These are phyloP conservation scores for Cydonia oblonga DNA, from an alignment of 331 rosid genomes.

Conservation along the genomic window DNA sequence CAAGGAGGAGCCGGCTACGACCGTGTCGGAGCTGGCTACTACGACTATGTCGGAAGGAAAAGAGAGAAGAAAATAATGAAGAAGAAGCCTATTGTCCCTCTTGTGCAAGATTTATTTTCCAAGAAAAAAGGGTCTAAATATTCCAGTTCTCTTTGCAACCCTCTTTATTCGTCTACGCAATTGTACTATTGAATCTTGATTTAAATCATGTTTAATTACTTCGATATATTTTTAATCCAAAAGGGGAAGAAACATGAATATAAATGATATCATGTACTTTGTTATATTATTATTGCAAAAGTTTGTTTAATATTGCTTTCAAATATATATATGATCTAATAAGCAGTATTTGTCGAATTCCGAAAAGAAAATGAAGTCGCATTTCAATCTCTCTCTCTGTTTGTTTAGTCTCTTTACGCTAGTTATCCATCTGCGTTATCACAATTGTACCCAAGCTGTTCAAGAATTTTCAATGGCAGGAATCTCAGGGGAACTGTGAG, in stretches of 20 bases:
- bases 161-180: constrained; percentile 38
- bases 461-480: no score
- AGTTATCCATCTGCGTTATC: no score
- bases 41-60: not conserved
- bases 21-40: not conserved
- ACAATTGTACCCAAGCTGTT: not conserved
- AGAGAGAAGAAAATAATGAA: constrained; percentile 20
- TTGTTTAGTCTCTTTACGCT: no score
- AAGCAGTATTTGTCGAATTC: not conserved
- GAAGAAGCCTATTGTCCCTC: constrained; percentile 86
- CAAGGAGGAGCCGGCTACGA: not conserved
- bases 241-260: not conserved
- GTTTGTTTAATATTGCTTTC: not conserved
- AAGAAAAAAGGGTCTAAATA: constrained; percentile 30
- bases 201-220: not conserved
- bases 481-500: no score
- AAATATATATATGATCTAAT: no score
- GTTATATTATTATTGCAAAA: not conserved
- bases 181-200: constrained; percentile 8
- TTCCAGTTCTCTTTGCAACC: constrained; percentile 18
- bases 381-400: no score
- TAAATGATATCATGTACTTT: not conserved
- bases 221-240: not conserved
- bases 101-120: constrained; percentile 49
- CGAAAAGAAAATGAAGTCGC: not conserved